Evolutionary conservation across 1,284 basidiomycete genomes (phyloP), one percentile per base, ranked within the genome.

Genomic region (Malassezia sympodialis): DNA sequence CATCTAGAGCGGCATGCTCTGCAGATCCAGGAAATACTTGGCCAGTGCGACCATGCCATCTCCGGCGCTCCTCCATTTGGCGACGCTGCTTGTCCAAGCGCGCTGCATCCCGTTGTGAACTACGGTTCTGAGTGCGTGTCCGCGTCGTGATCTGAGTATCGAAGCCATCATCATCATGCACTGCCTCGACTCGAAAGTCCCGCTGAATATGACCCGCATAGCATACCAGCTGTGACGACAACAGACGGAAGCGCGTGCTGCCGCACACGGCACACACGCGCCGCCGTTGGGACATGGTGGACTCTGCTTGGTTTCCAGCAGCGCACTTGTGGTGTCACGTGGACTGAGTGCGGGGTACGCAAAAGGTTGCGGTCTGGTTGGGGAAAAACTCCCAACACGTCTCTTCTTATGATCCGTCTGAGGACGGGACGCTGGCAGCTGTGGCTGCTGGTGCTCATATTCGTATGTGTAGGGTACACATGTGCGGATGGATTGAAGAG

Each of bases 91-190:
- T 35, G 4, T 57, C 55, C 4, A 30, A 24, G 8, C 42, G 55
- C 28, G 19, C 26, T 10, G 44, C 42, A 15, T 42, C 55, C 15
- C 49, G 55, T 41, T 57, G 49, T 30, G 55, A 50, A 7, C 27
- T n/a, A 26, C 55, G 49, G 39, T 52, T 28, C 10, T 41, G 17
- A 10, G 37, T n/a, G 8, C 55, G 55, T 23, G 55, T 19, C 11
- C 55, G 55, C n/a, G 55, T 57, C 14, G 49, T 52, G 19, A 57
- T 48, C 26, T 57, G 55, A n/a, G 55, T 30, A 12, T 40, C 50
- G 17, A 57, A 57, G 1, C 55, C 55, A 27, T 57, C 55, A 21
- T 57, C 55, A 12, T 57, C 55, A 15, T 57, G 55, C 14, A 50
- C 55, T 5, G 55, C 26, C 31, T 57, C 55, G 10, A 57, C 32